Conservation (phyloP, 2,329 filamentous ascomycete genomes). For the Knoxdaviesia proteae region DNA sequence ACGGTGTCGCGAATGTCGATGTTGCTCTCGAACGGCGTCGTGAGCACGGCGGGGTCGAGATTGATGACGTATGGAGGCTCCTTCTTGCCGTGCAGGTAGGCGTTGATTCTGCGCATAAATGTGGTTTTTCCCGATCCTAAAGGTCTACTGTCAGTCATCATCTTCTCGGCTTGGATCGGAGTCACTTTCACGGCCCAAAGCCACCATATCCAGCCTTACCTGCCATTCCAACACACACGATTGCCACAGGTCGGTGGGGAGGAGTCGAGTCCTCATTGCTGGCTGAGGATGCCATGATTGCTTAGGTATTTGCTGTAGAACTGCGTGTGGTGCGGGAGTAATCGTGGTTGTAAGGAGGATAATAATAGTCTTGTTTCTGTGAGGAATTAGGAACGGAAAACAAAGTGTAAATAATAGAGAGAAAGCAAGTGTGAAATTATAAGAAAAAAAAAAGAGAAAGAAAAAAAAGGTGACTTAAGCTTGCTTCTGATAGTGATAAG, state of each 20-base stretch:
- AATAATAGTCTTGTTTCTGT: too few species aligned
- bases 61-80: constrained; percentile 88
- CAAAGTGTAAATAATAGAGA: too few species aligned
- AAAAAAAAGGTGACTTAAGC: too few species aligned
- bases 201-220: constrained; percentile 24
- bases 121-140: constrained; percentile 93
- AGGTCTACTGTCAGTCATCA: constrained; percentile 3
- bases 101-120: constrained; percentile 96
- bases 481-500: too few species aligned
- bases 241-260: constrained; percentile 38
- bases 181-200: neutral
- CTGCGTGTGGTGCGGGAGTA: too few species aligned
- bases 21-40: constrained; percentile 86
- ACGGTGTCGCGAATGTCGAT: constrained; percentile 98
- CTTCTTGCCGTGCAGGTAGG: constrained; percentile 64
- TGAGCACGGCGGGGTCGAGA: constrained; percentile 83
- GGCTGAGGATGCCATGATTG: too few species aligned
- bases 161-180: neutral
- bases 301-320: too few species aligned
- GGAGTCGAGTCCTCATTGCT: too few species aligned
- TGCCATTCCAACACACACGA: constrained; percentile 96
- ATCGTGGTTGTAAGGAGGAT: too few species aligned
- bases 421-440: too few species aligned
- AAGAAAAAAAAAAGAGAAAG: too few species aligned
- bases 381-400: too few species aligned